Evolutionary conservation across 1,139 yeast species (phyloP), one percentile per base, ranked within the genome.

Genomic region (Petasospora fabianii): DNA sequence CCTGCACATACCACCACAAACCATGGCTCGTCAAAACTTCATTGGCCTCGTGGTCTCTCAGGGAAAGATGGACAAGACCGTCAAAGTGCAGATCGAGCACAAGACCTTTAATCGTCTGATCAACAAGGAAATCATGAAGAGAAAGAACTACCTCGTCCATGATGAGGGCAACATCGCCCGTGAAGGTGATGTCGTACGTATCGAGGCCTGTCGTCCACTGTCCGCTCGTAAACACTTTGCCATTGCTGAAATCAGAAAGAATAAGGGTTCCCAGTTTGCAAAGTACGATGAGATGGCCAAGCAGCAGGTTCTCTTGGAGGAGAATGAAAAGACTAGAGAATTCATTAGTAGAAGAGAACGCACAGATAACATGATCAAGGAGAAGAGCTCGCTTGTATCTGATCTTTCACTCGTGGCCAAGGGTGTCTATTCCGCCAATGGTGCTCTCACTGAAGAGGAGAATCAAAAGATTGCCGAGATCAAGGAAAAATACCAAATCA

Each of bases 11-110:
- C n/a, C 26, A 13, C 26, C 26, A 12, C 26, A 22, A 15, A 35
- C 24, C 9, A 88, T 86, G 96, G 88, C 92, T 42, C 81, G 87
- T 65, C 96, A 86, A 55, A 87, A 86, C 61, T 86, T 90, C 58
- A 70, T 87, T 39, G 98, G 98, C 39, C 80, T 87, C 61, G 97
- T 92, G 53, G 80, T 87, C 29, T 86, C 97, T 42, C 97, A 88
- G 60, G 97, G 97, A 33, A 87, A 87, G 61, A 90, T 90, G 97
- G 74, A 76, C 64, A 92, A 92, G 70, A 90, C 97, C 48, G 90
- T 92, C 50, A 90, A 88, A 68, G 97, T 92, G 46, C 77, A 96
- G 45, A 92, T 92, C 32, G 84, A 84, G 59, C 77, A 76, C 32
- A 79, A 75, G 54, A 69, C 73, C 29, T 84, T 80, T 66, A 83